Evolutionary conservation across 768 basidiomycete species (phyloP).

Genomic region (Kockovaella imperatae): DNA sequence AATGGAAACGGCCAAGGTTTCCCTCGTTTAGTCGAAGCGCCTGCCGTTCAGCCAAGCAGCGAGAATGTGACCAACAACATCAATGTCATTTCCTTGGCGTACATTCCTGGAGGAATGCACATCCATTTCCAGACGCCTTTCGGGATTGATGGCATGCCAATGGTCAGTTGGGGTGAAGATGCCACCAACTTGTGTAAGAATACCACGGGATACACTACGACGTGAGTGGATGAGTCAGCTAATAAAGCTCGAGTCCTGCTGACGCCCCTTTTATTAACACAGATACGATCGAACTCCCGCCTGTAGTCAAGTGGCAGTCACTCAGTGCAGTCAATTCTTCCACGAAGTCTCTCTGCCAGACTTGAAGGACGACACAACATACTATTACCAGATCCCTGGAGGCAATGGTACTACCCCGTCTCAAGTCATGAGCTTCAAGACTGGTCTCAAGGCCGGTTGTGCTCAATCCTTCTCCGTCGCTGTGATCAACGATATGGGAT

Average conservation of each 20-base stretch:
- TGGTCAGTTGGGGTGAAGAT: slow-evolving; percentile 9
- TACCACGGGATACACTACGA: slow-evolving; percentile 7
- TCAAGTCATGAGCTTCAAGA: slow-evolving; percentile 17
- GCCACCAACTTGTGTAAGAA: slow-evolving; percentile 4
- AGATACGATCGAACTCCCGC: slow-evolving; percentile 18
- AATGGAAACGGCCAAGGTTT: slow-evolving; percentile 15
- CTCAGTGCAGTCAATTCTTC: slow-evolving; percentile 22
- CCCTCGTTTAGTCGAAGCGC: slow-evolving; percentile 11
- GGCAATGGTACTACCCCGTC: slow-evolving; percentile 24
- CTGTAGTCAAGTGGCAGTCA: slow-evolving; percentile 11
- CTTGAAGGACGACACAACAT: slow-evolving; percentile 12
- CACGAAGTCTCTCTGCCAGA: slow-evolving; percentile 13
- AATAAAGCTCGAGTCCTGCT: background rate
- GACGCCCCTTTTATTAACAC: background rate
- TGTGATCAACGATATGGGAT: slow-evolving; percentile 27
- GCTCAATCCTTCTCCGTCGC: slow-evolving; percentile 14
- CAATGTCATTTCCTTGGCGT: slow-evolving; percentile 18
- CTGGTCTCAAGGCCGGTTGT: slow-evolving; percentile 11
- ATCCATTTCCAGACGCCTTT: slow-evolving; percentile 24
- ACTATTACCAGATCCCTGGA: slow-evolving; percentile 23
- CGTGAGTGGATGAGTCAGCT: slow-evolving; percentile 4
- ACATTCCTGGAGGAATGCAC: slow-evolving; percentile 13
- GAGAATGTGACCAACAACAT: slow-evolving; percentile 22
- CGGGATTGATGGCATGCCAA: slow-evolving; percentile 11
- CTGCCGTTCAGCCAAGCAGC: slow-evolving; percentile 9